phyloP scores from a whole-genome alignment of 2,329 filamentous ascomycete species.

The Cryphonectria carpinicola region DNA sequence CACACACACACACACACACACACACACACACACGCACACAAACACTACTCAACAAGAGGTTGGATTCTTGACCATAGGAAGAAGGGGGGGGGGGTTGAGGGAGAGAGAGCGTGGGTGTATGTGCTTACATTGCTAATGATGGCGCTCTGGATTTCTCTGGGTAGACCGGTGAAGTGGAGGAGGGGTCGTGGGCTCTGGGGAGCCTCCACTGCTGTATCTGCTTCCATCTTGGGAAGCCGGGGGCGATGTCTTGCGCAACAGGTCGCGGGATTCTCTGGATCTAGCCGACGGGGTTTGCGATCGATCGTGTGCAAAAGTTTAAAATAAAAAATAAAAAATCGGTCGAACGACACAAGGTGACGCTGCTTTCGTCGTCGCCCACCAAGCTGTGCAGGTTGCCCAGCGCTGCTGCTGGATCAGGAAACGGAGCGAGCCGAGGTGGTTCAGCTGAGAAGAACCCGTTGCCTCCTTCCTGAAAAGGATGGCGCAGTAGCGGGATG shows the following conservation, averaged over 20 bases:
- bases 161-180: slow-evolving; percentile 47
- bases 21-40: slow-evolving; percentile 13
- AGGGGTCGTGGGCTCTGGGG: slow-evolving; percentile 33
- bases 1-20: slow-evolving; percentile 25
- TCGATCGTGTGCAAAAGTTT: background rate
- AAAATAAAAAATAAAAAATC: background rate
- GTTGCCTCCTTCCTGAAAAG: background rate
- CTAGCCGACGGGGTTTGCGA: background rate
- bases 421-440: background rate
- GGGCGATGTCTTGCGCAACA: background rate
- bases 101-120: background rate
- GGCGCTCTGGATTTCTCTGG: slow-evolving; percentile 52
- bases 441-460: background rate
- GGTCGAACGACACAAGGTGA: background rate
- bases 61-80: background rate
- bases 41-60: background rate
- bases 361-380: background rate
- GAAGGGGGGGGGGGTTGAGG: background rate
- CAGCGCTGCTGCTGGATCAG: background rate
- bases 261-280: background rate
- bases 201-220: slow-evolving; percentile 18
- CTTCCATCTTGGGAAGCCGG: slow-evolving; percentile 20
- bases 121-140: slow-evolving; percentile 51
- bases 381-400: background rate
- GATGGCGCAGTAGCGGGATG: background rate